These are phyloP conservation scores for Castanospermum australe DNA, from an alignment of 306 rosid genomes.

Conservation along the genomic window DNA sequence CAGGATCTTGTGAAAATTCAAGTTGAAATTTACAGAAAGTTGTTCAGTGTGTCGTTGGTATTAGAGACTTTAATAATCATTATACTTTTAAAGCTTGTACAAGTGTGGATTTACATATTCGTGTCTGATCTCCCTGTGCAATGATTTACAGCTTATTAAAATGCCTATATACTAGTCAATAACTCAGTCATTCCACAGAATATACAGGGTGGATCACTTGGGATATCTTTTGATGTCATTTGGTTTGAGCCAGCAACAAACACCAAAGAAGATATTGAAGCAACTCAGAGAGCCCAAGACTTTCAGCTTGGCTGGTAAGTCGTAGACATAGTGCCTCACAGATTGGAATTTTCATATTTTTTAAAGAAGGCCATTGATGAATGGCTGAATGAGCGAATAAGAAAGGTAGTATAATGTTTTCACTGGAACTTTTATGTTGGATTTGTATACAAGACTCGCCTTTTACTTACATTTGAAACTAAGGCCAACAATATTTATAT, in stretches of 20 bases:
- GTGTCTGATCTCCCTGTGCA: background rate
- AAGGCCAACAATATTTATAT: background rate
- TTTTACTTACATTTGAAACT: background rate
- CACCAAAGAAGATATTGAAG: conserved; percentile 62
- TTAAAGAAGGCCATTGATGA: background rate
- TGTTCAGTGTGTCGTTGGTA: background rate
- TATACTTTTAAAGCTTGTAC: background rate
- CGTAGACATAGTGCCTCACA: background rate
- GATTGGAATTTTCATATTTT: background rate
- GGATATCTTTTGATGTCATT: conserved; percentile 79
- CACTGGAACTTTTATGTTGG: background rate
- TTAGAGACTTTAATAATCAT: background rate
- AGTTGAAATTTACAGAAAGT: background rate
- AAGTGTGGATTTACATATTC: background rate
- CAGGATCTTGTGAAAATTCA: background rate
- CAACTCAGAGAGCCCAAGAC: conserved; percentile 87
- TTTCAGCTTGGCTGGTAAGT: conserved; percentile 96
- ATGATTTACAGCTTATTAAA: background rate
- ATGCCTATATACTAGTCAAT: background rate
- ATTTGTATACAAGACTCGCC: background rate
- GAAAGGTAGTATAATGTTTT: background rate
- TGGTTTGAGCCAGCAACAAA: conserved; percentile 79
- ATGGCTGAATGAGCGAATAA: background rate
- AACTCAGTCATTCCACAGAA: conserved; percentile 36
- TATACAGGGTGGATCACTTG: conserved; percentile 68